A percentile compares a stretch with the other conserved stretches of the same genome.
These are phyloP conservation scores for Simmondsia chinensis DNA, from an alignment of 148 eudicot species.

Conservation along the genomic window DNA sequence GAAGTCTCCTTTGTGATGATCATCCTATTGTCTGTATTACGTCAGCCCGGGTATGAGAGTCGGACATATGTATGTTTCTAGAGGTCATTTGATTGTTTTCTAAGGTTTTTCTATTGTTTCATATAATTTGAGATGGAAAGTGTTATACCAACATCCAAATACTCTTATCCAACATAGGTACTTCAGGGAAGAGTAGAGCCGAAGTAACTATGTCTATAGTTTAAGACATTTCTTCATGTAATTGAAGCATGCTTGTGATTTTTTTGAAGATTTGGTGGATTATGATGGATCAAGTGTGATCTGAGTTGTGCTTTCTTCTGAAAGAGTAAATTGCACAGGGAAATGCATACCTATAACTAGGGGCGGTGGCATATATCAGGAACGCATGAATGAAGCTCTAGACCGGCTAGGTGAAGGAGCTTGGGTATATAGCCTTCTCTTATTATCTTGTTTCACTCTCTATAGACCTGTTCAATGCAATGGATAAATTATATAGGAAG, in stretches of 20 bases:
- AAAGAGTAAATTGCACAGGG: conserved; percentile 47
- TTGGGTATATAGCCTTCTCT: conserved; percentile 75
- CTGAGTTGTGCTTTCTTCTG: conserved; percentile 13
- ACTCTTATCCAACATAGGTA: too few species aligned
- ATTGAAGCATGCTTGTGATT: conserved; percentile 6
- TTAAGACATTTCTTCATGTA: too few species aligned
- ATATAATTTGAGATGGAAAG: too few species aligned
- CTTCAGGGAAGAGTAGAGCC: too few species aligned
- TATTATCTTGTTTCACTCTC: background rate
- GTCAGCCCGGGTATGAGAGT: too few species aligned
- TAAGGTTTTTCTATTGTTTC: too few species aligned
- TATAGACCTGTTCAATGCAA: background rate
- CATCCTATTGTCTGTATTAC: too few species aligned
- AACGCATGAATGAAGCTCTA: conserved; percentile 94
- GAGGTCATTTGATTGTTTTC: too few species aligned
- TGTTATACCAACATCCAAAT: too few species aligned
- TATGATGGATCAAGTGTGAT: conserved; percentile 12
- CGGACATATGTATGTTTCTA: too few species aligned
- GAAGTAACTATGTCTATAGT: too few species aligned
- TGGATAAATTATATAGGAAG: background rate
- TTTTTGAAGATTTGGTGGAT: conserved; percentile 12
- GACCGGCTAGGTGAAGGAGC: conserved; percentile 72
- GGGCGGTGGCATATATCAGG: conserved; percentile 92
- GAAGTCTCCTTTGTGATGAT: too few species aligned
- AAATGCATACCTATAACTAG: conserved; percentile 96